A percentile compares a stretch with the other conserved stretches of the same genome.
phyloP scores from a whole-genome alignment of 2,329 filamentous ascomycete species.

The Pseudogymnoascus destructans region DNA sequence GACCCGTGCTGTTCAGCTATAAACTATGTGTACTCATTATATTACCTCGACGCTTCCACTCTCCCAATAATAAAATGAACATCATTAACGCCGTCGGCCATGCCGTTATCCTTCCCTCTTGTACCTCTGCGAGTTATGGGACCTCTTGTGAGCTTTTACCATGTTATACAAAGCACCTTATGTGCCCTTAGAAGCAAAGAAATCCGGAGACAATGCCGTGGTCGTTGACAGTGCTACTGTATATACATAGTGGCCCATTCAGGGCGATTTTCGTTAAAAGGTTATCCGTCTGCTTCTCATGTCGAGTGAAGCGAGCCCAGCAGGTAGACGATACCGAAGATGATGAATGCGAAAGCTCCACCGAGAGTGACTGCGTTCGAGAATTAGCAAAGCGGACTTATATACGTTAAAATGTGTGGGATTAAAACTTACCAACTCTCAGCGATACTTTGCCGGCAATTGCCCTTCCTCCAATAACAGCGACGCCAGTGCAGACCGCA shows the following conservation, averaged over 20 bases:
- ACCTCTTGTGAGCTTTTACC: not conserved
- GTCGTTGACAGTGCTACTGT: constrained; percentile 5
- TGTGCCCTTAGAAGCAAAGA: constrained; percentile 5
- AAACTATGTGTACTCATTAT: constrained; percentile 2
- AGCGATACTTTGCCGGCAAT: constrained; percentile 91
- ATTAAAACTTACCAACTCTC: constrained; percentile 67
- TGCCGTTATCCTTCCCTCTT: not conserved
- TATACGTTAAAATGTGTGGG: constrained; percentile 9
- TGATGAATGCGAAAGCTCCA: constrained; percentile 76
- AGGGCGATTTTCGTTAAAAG: not conserved
- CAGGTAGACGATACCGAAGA: constrained; percentile 86
- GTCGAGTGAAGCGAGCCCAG: constrained; percentile 59
- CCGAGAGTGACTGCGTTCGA: constrained; percentile 67
- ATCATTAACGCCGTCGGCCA: constrained; percentile 1
- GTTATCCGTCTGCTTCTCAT: constrained; percentile 12
- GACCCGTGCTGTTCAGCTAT: not conserved
- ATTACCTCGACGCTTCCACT: not conserved
- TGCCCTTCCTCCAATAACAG: constrained; percentile 82
- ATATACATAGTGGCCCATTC: constrained; percentile 3
- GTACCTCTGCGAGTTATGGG: not conserved
- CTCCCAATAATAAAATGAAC: not conserved
- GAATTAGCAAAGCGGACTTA: constrained; percentile 15
- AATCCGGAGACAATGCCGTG: not conserved
- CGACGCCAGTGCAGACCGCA: constrained; percentile 76
- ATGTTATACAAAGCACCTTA: constrained; percentile 1